Evolutionary conservation across 2,329 filamentous ascomycete genomes (phyloP).

Genomic region (Drechslerella dactyloides): DNA sequence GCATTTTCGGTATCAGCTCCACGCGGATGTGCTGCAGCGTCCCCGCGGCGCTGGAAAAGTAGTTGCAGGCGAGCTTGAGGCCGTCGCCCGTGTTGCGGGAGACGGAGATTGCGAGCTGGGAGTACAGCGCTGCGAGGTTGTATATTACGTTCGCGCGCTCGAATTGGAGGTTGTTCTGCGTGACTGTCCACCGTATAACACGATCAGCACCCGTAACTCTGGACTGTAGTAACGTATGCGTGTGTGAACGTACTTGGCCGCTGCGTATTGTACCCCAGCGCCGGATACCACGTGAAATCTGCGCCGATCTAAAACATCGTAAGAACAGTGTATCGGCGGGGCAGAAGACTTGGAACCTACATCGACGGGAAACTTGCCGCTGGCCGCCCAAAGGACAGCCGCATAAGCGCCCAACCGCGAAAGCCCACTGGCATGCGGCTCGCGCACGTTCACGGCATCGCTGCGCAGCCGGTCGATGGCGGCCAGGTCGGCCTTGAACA

Average conservation of each 20-base stretch:
- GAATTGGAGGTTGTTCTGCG: constrained; percentile 73
- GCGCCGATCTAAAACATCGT: constrained; percentile 73
- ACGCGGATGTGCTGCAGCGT: constrained; percentile 79
- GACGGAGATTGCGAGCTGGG: constrained; percentile 82
- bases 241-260: constrained; percentile 63
- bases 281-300: constrained; percentile 95
- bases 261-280: constrained; percentile 85
- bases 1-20: constrained; percentile 79
- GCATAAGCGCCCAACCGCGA: constrained; percentile 89
- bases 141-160: constrained; percentile 92
- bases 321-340: constrained; percentile 1
- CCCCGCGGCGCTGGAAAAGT: constrained; percentile 86
- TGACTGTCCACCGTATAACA: constrained; percentile 57
- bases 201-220: constrained; percentile 1
- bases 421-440: constrained; percentile 85
- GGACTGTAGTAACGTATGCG: constrained; percentile 13
- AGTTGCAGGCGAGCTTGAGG: constrained; percentile 84
- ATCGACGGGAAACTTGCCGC: constrained; percentile 95
- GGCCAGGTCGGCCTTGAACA: constrained; percentile 88
- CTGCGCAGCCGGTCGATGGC: constrained; percentile 81
- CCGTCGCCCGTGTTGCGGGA: constrained; percentile 78
- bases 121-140: constrained; percentile 92
- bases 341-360: constrained; percentile 61
- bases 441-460: constrained; percentile 86
- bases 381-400: constrained; percentile 89